These are phyloP conservation scores for Candida adriatica DNA, from an alignment of 805 yeast genomes.

Conservation along the genomic window DNA sequence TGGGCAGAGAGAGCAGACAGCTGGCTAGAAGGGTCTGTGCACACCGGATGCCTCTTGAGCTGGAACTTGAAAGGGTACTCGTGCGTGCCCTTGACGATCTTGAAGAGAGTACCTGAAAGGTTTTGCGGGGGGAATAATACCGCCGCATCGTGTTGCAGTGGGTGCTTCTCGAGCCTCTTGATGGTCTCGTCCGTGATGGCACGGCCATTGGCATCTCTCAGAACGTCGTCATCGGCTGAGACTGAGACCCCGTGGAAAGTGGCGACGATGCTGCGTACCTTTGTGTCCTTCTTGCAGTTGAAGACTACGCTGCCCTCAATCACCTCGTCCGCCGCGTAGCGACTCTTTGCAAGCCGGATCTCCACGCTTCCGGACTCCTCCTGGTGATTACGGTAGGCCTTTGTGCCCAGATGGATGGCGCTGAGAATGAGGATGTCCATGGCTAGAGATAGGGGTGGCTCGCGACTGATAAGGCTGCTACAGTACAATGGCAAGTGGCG, in stretches of 20 bases:
- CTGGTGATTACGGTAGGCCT: no score
- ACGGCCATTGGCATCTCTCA: background rate
- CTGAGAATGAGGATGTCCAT: no score
- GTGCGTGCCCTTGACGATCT: constrained; percentile 1
- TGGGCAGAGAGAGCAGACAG: background rate
- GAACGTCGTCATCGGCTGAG: background rate
- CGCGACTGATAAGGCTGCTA: no score
- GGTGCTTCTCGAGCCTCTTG: constrained; percentile 2
- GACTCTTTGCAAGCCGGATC: no score
- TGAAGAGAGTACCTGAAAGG: background rate
- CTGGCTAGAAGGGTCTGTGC: constrained; percentile 1
- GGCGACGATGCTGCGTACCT: background rate
- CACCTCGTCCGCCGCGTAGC: no score
- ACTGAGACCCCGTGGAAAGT: constrained; percentile 3
- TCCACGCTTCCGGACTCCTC: no score
- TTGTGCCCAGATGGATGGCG: no score
- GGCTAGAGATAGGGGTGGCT: no score
- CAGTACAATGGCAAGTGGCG: no score
- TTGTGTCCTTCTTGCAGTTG: constrained; percentile 1
- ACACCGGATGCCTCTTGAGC: constrained; percentile 1
- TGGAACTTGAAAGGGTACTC: constrained; percentile 3
- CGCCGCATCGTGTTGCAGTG: background rate
- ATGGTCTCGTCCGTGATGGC: constrained; percentile 1
- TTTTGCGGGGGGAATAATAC: constrained; percentile 2
- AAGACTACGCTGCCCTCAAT: constrained; percentile 2